Conservation (phyloP, 2,329 filamentous ascomycete species). For the Chaetomium globosum region DNA sequence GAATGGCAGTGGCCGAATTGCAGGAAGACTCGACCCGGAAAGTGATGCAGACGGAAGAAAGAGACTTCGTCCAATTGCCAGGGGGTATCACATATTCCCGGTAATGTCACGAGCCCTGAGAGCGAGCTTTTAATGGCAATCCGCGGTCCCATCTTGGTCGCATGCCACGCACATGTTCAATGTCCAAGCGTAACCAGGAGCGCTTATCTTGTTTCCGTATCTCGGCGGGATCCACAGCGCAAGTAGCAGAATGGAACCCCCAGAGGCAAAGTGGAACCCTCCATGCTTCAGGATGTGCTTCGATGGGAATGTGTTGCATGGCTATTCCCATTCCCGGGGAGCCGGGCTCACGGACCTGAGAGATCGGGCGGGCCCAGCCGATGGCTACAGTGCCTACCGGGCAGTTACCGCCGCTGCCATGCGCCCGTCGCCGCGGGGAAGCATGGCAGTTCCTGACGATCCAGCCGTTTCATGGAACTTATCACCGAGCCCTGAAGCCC, state of each 20-base stretch:
- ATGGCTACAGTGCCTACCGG: not conserved
- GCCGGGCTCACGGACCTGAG: not conserved
- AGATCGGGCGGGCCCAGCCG: not conserved
- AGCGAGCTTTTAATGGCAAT: not conserved
- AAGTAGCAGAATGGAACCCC: not conserved
- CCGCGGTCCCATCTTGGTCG: not conserved
- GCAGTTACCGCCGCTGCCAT: not conserved
- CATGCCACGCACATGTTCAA: not conserved
- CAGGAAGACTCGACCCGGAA: not conserved
- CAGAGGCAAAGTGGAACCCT: conserved; percentile 8
- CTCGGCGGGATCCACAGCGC: not conserved
- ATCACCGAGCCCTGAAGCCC: not conserved
- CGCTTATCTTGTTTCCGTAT: conserved; percentile 6
- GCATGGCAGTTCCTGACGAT: not conserved
- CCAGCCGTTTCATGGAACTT: too few species aligned
- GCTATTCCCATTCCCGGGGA: not conserved
- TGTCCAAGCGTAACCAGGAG: not conserved
- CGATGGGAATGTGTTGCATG: not conserved
- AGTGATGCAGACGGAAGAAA: not conserved
- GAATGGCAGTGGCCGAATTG: not conserved
- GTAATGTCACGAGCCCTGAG: not conserved
- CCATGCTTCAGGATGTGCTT: not conserved
- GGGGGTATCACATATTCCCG: not conserved
- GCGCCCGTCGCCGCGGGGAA: not conserved
- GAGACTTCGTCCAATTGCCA: not conserved